Evolutionary conservation across 2,329 filamentous ascomycete genomes (phyloP).

Genomic region (Epichloe brachyelytri): DNA sequence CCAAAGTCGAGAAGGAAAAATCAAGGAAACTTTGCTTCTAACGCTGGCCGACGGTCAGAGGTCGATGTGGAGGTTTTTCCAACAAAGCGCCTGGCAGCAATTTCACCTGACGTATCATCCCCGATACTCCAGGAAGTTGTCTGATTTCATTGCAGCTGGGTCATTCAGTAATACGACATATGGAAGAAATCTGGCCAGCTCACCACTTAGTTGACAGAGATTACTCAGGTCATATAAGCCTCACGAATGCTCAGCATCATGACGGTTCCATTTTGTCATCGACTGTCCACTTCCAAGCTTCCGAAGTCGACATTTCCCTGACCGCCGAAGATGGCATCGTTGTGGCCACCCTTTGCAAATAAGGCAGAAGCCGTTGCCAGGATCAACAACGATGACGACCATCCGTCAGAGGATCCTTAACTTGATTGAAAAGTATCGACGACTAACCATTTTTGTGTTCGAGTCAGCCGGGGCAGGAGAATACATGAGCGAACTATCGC

Average conservation of each 20-base stretch:
- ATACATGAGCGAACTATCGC: slow-evolving; percentile 22
- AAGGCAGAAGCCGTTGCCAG: slow-evolving; percentile 57
- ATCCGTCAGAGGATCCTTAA: slow-evolving; percentile 42
- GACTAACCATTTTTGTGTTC: slow-evolving; percentile 55
- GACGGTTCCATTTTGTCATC: background rate
- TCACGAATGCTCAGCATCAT: slow-evolving; percentile 21
- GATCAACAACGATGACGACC: slow-evolving; percentile 24
- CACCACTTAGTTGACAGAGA: slow-evolving; percentile 49
- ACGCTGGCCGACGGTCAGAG: background rate
- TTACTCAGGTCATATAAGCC: slow-evolving; percentile 19
- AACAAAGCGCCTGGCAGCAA: background rate
- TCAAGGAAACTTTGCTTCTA: background rate
- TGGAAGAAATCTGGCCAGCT: slow-evolving; percentile 35
- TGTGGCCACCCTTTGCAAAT: slow-evolving; percentile 58
- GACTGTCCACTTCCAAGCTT: slow-evolving; percentile 18
- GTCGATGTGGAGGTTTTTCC: background rate
- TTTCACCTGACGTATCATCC: slow-evolving; percentile 8
- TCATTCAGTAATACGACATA: slow-evolving; percentile 32
- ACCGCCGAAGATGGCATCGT: slow-evolving; percentile 58
- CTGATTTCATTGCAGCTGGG: slow-evolving; percentile 39
- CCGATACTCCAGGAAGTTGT: slow-evolving; percentile 18
- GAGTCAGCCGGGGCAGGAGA: slow-evolving; percentile 33
- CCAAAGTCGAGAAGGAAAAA: background rate
- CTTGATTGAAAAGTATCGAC: slow-evolving; percentile 49
- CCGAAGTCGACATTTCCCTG: slow-evolving; percentile 61